These are phyloP conservation scores for Omphalea diandra DNA, from an alignment of 441 rosid species.

Conservation along the genomic window DNA sequence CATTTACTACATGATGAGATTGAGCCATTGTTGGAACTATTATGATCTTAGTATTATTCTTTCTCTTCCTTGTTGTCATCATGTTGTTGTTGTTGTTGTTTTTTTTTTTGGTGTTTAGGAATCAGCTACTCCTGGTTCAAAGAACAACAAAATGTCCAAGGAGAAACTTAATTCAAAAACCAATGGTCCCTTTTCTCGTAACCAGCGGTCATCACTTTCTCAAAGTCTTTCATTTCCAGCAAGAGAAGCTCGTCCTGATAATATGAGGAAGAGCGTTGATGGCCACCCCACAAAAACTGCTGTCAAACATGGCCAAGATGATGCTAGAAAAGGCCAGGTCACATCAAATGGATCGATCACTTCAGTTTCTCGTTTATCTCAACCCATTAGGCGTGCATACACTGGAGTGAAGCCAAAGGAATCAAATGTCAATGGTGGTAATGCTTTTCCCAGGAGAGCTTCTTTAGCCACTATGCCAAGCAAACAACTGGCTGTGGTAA, in stretches of 20 bases:
- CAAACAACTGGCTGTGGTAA: conserved; percentile 44
- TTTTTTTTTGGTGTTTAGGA: conserved; percentile 40
- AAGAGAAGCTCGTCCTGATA: conserved; percentile 41
- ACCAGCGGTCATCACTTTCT: conserved; percentile 48
- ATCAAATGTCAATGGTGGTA: conserved; percentile 27
- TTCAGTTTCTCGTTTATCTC: conserved; percentile 28
- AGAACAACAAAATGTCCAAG: conserved; percentile 44
- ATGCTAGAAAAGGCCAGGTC: conserved; percentile 29
- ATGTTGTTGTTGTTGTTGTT: no score
- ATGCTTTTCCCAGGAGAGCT: conserved; percentile 33
- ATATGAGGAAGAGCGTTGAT: conserved; percentile 54
- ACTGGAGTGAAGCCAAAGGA: conserved; percentile 35
- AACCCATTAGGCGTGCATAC: conserved; percentile 32
- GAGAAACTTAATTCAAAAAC: conserved; percentile 47
- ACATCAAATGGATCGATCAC: conserved; percentile 30
- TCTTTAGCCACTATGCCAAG: conserved; percentile 36
- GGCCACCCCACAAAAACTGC: conserved; percentile 38
- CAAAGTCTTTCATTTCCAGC: conserved; percentile 74
- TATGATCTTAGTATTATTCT: neutral
- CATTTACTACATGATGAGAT: conserved; percentile 17
- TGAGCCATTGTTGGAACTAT: conserved; percentile 10
- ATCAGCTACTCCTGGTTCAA: conserved; percentile 29
- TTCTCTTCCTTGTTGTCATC: no score
- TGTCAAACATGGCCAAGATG: conserved; percentile 39
- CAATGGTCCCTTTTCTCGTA: conserved; percentile 34